Evolutionary conservation across 2,329 filamentous ascomycete species (phyloP), one percentile per base, ranked within the genome.

Genomic region (Aspergillus bombycis): DNA sequence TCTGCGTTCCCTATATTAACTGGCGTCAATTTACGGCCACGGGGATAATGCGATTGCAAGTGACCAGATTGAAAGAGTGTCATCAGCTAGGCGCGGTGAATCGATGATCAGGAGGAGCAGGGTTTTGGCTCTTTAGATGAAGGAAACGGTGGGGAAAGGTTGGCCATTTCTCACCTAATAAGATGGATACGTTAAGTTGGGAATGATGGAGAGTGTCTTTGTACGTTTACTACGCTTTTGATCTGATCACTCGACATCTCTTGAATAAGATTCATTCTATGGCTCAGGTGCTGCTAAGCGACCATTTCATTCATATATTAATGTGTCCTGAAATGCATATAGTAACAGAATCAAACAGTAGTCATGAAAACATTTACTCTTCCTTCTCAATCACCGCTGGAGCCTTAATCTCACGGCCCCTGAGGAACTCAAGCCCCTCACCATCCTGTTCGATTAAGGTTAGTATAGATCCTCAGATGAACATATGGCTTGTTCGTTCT

Each of bases 321-420:
- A 57, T 57, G 30, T 46, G 28, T 21, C 14, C 26, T 36, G 53
- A n/a, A 30, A 54, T 50, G 48, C 48, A 52, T 30, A 41, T 57
- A 19, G 19, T 14, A 57, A 38, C 21, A 19, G 38, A 55, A 23
- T 55, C 23, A 52, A n/a, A 52, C 28, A 34, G 28, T 26, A 23
- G 30, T 4, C n/a, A 41, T 23, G 11, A 26, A 23, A 8, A 23
- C 28, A 16, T 72, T 60, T 74, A 74, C 67, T 83, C 77, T 71
- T 88, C 85, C 74, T 84, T 86, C 77, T 89, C 87, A 70, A 89
- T 86, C 57, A 89, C 83, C 2, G 87, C 87, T 14, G 87, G 87
- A 21, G 87, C 86, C 75, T 86, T 88, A 77, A 90, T 83, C 64
- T 86, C 84, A 67, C 83, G 80, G 58, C 80, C 82, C 66, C 84